phyloP scores from a whole-genome alignment of 2,329 filamentous ascomycete species.

The Cryphonectria japonica region DNA sequence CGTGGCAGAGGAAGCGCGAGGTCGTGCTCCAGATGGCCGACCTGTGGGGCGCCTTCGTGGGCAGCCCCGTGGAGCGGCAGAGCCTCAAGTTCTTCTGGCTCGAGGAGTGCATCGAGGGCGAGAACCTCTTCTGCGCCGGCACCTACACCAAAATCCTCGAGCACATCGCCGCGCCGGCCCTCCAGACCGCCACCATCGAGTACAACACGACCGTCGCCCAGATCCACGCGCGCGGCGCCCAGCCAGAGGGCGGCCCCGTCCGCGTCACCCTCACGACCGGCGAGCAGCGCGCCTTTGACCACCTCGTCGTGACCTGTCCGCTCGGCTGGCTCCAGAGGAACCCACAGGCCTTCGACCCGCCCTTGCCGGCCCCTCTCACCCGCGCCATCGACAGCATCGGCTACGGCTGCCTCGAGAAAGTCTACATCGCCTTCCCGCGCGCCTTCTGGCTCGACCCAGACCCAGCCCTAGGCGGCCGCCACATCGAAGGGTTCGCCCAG shows the following conservation, averaged over 20 bases:
- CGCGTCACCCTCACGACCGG: constrained; percentile 21
- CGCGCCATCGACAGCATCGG: constrained; percentile 67
- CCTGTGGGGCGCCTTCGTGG: constrained; percentile 73
- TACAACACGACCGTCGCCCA: constrained; percentile 52
- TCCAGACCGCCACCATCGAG: constrained; percentile 58
- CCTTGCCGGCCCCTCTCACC: constrained; percentile 59
- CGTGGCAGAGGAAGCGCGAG: constrained; percentile 44
- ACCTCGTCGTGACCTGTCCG: constrained; percentile 69
- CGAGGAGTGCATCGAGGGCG: constrained; percentile 76
- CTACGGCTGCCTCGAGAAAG: constrained; percentile 74
- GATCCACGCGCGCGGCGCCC: constrained; percentile 43
- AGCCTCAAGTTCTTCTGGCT: constrained; percentile 79
- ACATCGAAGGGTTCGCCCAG: constrained; percentile 70
- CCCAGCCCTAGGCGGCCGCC: constrained; percentile 37
- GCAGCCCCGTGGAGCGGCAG: constrained; percentile 65
- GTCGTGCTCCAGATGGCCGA: constrained; percentile 59
- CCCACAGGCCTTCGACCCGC: constrained; percentile 60
- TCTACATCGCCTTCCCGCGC: constrained; percentile 70
- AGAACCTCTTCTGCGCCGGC: constrained; percentile 63
- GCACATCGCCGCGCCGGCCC: constrained; percentile 59
- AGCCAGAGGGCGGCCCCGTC: constrained; percentile 24
- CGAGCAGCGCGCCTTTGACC: constrained; percentile 55
- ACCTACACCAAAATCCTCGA: constrained; percentile 64
- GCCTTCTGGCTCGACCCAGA: constrained; percentile 71
- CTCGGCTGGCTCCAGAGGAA: constrained; percentile 71